These are phyloP conservation scores for Populus hybrid DNA, from an alignment of 441 rosid genomes.

Conservation along the genomic window DNA sequence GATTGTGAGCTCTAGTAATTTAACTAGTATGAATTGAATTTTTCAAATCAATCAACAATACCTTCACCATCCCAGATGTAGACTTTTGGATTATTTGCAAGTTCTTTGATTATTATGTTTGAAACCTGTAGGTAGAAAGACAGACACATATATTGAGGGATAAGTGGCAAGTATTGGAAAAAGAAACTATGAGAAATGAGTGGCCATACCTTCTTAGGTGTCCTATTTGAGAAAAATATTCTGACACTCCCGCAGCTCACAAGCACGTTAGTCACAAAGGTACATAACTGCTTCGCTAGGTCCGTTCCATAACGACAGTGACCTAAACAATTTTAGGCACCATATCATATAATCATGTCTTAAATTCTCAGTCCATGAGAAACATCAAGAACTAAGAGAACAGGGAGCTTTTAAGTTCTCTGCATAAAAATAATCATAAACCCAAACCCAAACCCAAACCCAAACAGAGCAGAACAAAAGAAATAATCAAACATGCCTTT, in stretches of 20 bases:
- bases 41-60: slow-evolving; percentile 16
- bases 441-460: not conserved
- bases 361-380: not conserved
- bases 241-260: slow-evolving; percentile 77
- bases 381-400: not conserved
- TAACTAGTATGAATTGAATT: slow-evolving; percentile 11
- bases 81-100: slow-evolving; percentile 68
- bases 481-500: not conserved
- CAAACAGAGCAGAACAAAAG: not conserved
- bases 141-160: not conserved
- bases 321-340: slow-evolving; percentile 31
- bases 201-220: slow-evolving; percentile 64
- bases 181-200: not conserved
- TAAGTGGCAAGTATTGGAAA: not conserved
- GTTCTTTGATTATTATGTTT: slow-evolving; percentile 50
- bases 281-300: slow-evolving; percentile 66
- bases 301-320: slow-evolving; percentile 75
- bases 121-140: slow-evolving; percentile 43
- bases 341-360: not conserved
- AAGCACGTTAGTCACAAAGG: slow-evolving; percentile 49
- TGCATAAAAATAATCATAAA: not conserved
- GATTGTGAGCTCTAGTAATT: not conserved
- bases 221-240: slow-evolving; percentile 71
- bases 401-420: not conserved
- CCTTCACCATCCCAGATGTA: slow-evolving; percentile 88